Base-by-base conservation (phyloP, 495 filamentous ascomycete genomes). In the Wilcoxina mikolae region DNA sequence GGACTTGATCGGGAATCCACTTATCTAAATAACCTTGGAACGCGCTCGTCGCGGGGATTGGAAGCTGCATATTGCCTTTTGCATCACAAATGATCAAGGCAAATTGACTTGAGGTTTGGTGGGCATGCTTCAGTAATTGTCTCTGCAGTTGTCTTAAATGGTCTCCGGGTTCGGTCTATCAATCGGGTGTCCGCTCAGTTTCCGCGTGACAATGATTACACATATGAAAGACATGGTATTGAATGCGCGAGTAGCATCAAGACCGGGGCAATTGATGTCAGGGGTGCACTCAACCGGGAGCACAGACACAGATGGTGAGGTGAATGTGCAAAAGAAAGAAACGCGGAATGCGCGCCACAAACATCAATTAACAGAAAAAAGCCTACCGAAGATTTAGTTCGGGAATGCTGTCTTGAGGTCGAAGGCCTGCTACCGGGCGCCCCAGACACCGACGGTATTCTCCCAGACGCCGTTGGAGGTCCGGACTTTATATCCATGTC, bases 81-180 rank as follows among this genome's bases (percentile, higher is more conserved):
- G 62, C 52, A 52, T 65, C 62, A 45, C 66, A 60, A 35, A 65
- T 56, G 38, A 65, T 53, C 29, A 65, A 55, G 17, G 57, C 61
- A 31, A 65, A 65, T 20, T 65, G 62, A 38, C 55, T 65, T 39
- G 56, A n/a, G 18, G 11, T 65, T 25, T 38, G 31, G n/a, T 57
- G 53, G 45, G 60, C 46, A 29, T 49, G 46, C 25, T 52, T 52
- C 33, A 41, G 10, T 17, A 41, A 65, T 17, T 64, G 44, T 5
- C 28, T 56, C 26, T 65, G 57, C 26, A 65, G 45, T 41, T 58
- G 51, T 44, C 61, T 65, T 38, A 65, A 23, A 18, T 48, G 49
- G 50, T 60, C 52, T 51, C 25, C 41, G 12, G 51, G 51, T 38
- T 54, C 51, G 24, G 25, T 15, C 35, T 45, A 56, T 56, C 15